Evolutionary conservation across 1,284 basidiomycete genomes (phyloP).

Genomic region (Cryptococcus hybrid): DNA sequence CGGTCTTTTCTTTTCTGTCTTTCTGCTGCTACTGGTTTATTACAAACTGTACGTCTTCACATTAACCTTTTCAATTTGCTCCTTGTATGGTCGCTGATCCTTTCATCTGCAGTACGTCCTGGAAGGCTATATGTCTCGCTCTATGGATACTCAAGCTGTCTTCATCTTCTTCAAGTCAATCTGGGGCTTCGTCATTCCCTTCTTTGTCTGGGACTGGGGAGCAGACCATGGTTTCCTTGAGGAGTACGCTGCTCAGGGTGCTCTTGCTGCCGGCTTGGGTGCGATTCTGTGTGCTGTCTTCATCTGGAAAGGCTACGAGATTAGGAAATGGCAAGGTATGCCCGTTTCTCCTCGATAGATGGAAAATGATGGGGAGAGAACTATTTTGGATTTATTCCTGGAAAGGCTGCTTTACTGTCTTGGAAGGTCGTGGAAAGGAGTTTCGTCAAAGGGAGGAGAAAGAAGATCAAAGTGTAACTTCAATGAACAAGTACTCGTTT

Average conservation of each 20-base stretch:
- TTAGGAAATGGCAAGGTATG: slow-evolving; percentile 29
- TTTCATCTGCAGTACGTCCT: slow-evolving; percentile 32
- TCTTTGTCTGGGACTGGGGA: slow-evolving; percentile 44
- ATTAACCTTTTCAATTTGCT: too few relatives aligned
- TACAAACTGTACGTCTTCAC: slow-evolving; percentile 1
- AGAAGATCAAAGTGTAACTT: too few relatives aligned
- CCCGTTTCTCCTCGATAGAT: slow-evolving; percentile 4
- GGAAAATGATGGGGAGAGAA: too few relatives aligned
- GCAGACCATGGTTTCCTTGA: slow-evolving; percentile 24
- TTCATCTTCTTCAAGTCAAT: slow-evolving; percentile 49
- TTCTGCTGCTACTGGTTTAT: slow-evolving; percentile 25
- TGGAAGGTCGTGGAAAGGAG: too few relatives aligned
- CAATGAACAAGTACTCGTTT: too few relatives aligned
- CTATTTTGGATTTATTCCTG: too few relatives aligned
- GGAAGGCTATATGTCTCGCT: slow-evolving; percentile 38
- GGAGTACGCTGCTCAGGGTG: slow-evolving; percentile 32
- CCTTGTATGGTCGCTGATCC: too few relatives aligned
- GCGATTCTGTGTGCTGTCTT: slow-evolving; percentile 19
- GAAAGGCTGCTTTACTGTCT: too few relatives aligned
- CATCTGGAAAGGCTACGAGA: slow-evolving; percentile 29
- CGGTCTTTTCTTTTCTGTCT: slow-evolving; percentile 40
- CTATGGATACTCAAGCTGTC: slow-evolving; percentile 43
- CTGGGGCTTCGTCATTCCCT: slow-evolving; percentile 46
- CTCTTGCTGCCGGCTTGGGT: slow-evolving; percentile 32
- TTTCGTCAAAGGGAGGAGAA: too few relatives aligned